Percentiles rank a stretch among this genome's conserved stretches.
These are phyloP conservation scores for Neobulgaria alba DNA, from an alignment of 2,329 filamentous ascomycete species.

Conservation along the genomic window DNA sequence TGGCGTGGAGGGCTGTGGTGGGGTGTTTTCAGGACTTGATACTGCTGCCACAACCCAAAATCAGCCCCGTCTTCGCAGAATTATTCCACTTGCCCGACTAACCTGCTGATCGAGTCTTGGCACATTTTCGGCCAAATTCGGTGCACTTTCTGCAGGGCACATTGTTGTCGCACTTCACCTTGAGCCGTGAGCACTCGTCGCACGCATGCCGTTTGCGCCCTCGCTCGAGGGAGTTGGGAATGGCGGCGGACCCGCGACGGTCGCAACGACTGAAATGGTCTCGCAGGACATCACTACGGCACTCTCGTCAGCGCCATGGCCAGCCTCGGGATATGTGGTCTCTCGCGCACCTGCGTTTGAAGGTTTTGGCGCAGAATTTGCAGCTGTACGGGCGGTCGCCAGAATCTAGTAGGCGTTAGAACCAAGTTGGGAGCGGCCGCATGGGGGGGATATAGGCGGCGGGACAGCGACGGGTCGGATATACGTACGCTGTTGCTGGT, in stretches of 20 bases:
- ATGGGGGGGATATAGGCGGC: constrained; percentile 10
- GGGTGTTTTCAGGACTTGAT: constrained; percentile 20
- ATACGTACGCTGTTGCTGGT: constrained; percentile 27
- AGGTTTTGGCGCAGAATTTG: constrained; percentile 29
- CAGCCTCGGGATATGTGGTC: not conserved
- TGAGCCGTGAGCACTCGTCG: constrained; percentile 28
- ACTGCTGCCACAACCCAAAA: constrained; percentile 7
- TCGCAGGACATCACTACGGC: constrained; percentile 26
- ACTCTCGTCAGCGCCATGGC: constrained; percentile 3
- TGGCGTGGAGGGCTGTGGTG: constrained; percentile 16
- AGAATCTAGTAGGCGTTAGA: constrained; percentile 19
- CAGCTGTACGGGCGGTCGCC: constrained; percentile 26
- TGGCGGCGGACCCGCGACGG: constrained; percentile 22
- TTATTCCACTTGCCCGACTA: constrained; percentile 1
- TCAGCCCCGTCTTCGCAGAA: not conserved
- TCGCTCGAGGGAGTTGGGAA: constrained; percentile 26
- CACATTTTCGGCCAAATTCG: constrained; percentile 26
- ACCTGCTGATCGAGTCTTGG: constrained; percentile 22
- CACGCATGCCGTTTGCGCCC: constrained; percentile 29
- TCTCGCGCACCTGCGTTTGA: constrained; percentile 25
- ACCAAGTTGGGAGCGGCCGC: not conserved
- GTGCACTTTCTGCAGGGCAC: constrained; percentile 27
- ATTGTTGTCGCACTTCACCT: constrained; percentile 29
- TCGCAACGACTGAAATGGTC: constrained; percentile 29
- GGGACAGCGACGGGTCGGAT: no score